These are phyloP conservation scores for Edaphochlamys debaryana DNA, from an alignment of 139 green algal species.

Conservation along the genomic window DNA sequence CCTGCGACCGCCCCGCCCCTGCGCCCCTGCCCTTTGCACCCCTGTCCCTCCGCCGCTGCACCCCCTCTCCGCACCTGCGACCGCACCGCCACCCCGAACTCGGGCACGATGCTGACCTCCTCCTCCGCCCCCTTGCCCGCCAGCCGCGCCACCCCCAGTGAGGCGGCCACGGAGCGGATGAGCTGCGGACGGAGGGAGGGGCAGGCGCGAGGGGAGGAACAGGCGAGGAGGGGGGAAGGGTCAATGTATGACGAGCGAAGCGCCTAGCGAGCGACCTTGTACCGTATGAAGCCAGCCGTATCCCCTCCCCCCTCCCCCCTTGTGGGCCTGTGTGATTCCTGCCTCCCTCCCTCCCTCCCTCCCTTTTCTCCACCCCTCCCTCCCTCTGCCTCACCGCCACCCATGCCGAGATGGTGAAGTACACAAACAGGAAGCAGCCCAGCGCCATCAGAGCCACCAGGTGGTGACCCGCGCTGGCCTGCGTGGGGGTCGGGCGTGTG, in stretches of 20 bases:
- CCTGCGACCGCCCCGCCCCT: no score
- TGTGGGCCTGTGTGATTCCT: no score
- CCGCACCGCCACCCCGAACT: slow-evolving; percentile 56
- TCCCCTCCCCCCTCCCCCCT: no score
- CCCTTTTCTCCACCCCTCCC: not conserved
- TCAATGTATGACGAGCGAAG: no score
- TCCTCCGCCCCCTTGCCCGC: no score
- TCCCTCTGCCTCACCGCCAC: not conserved
- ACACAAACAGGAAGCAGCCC: slow-evolving; percentile 26
- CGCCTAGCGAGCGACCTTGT: no score
- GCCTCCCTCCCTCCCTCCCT: not conserved
- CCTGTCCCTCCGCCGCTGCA: no score
- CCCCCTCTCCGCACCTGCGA: no score
- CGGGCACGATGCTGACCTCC: slow-evolving; percentile 36
- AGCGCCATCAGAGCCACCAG: slow-evolving; percentile 17
- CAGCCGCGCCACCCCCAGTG: not conserved
- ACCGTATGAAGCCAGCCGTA: no score
- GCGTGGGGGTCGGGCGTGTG: no score
- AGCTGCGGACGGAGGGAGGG: not conserved
- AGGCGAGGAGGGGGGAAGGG: not conserved
- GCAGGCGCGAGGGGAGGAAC: not conserved
- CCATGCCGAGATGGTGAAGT: slow-evolving; percentile 29
- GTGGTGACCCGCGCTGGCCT: not conserved
- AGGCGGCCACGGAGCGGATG: not conserved
- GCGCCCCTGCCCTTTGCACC: no score